Conservation (phyloP, 2,329 filamentous ascomycete species). For the Aspergillus candidus region DNA sequence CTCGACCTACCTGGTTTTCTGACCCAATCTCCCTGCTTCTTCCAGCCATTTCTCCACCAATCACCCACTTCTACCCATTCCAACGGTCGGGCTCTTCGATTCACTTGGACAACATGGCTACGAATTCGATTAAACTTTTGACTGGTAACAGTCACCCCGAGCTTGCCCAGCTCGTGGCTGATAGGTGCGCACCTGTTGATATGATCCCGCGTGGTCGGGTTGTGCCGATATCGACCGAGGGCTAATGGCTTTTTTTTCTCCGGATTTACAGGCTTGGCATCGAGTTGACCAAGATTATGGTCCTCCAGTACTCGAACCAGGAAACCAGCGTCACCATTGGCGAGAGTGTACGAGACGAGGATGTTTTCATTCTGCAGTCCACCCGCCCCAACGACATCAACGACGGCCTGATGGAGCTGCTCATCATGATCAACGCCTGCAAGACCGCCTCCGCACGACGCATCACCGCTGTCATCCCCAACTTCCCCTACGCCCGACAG, state of each 20-base stretch:
- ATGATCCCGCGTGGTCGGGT: not conserved
- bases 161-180: conserved; percentile 63
- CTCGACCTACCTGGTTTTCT: no score
- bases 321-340: conserved; percentile 72
- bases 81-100: not conserved
- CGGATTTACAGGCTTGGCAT: conserved; percentile 51
- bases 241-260: conserved; percentile 9
- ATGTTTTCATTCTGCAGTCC: conserved; percentile 95
- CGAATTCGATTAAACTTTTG: conserved; percentile 68
- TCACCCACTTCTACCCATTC: conserved; percentile 2
- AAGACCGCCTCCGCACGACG: conserved; percentile 77
- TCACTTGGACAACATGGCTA: conserved; percentile 49
- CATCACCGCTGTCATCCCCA: conserved; percentile 91
- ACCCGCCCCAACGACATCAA: conserved; percentile 95
- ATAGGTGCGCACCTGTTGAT: conserved; percentile 46
- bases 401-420: conserved; percentile 93
- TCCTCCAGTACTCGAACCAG: conserved; percentile 62
- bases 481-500: conserved; percentile 93
- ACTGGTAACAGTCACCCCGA: conserved; percentile 70
- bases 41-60: conserved; percentile 4
- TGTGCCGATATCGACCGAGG: not conserved
- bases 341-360: conserved; percentile 93
- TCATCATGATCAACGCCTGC: conserved; percentile 98
- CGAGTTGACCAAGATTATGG: conserved; percentile 63
- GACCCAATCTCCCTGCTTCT: not conserved